A percentile compares a stretch with the other conserved stretches of the same genome.
Conservation (phyloP, 306 rosid genomes). For the Vigna unguiculata region DNA sequence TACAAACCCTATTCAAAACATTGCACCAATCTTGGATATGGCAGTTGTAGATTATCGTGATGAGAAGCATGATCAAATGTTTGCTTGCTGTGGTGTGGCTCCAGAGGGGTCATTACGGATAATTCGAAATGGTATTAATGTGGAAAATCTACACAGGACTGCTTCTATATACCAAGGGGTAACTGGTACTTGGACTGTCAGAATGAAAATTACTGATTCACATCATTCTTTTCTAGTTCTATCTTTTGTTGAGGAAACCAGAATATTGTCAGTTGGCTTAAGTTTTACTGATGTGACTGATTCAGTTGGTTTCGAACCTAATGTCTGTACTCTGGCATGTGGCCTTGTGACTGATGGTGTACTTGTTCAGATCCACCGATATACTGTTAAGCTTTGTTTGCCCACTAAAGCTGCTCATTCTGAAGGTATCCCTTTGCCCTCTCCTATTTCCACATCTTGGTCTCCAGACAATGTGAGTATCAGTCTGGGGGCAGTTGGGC, state of each 20-base stretch:
- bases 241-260: conserved; percentile 95
- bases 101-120: conserved; percentile 92
- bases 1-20: conserved; percentile 80
- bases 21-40: conserved; percentile 90
- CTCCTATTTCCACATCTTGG: conserved; percentile 88
- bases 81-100: conserved; percentile 94
- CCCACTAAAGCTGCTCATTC: conserved; percentile 84
- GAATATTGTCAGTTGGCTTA: conserved; percentile 92
- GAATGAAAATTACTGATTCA: conserved; percentile 74
- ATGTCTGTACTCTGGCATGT: conserved; percentile 88
- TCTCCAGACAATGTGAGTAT: conserved; percentile 69
- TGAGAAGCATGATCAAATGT: conserved; percentile 90
- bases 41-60: conserved; percentile 82
- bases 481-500: conserved; percentile 96
- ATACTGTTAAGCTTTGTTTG: conserved; percentile 85
- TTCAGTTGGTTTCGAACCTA: conserved; percentile 92
- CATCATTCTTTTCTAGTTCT: conserved; percentile 88
- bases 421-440: conserved; percentile 72
- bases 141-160: conserved; percentile 79
- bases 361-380: conserved; percentile 84
- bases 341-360: conserved; percentile 81
- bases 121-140: conserved; percentile 84
- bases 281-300: conserved; percentile 95
- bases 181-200: conserved; percentile 83
- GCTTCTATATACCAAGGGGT: conserved; percentile 91